phyloP scores from a whole-genome alignment of 2,329 filamentous ascomycete species.

The Colletotrichum musicola region DNA sequence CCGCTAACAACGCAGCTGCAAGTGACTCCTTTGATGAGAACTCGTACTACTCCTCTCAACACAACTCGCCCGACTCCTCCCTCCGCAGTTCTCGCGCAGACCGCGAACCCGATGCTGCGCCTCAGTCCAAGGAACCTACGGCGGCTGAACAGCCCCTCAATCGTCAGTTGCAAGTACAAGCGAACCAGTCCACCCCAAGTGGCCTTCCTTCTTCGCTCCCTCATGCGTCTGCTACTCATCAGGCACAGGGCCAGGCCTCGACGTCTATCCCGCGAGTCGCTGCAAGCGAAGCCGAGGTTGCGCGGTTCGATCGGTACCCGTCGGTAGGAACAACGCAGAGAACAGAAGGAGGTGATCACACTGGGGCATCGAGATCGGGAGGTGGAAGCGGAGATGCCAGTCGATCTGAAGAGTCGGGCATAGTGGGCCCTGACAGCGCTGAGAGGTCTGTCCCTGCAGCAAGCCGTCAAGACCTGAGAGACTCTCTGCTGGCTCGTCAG shows the following conservation, averaged over 20 bases:
- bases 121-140: conserved; percentile 38
- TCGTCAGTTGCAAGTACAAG: conserved; percentile 13
- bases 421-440: conserved; percentile 40
- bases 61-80: conserved; percentile 77
- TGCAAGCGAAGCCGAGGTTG: background rate
- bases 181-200: conserved; percentile 9
- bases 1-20: conserved; percentile 68
- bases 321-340: conserved; percentile 37
- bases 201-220: conserved; percentile 25
- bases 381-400: conserved; percentile 57
- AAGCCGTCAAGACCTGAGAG: conserved; percentile 31
- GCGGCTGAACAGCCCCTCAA: conserved; percentile 34
- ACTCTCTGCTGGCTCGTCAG: conserved; percentile 45
- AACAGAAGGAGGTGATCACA: conserved; percentile 23
- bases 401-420: conserved; percentile 56
- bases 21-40: conserved; percentile 92
- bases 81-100: conserved; percentile 62
- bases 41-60: conserved; percentile 95
- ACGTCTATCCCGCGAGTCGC: conserved; percentile 18
- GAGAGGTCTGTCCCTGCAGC: conserved; percentile 37
- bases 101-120: conserved; percentile 57
- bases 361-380: conserved; percentile 49
- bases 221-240: conserved; percentile 39
- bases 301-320: conserved; percentile 26
- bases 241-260: conserved; percentile 39